phyloP scores from a whole-genome alignment of 1,284 basidiomycete genomes.

The Sanghuangporus sanghuang region DNA sequence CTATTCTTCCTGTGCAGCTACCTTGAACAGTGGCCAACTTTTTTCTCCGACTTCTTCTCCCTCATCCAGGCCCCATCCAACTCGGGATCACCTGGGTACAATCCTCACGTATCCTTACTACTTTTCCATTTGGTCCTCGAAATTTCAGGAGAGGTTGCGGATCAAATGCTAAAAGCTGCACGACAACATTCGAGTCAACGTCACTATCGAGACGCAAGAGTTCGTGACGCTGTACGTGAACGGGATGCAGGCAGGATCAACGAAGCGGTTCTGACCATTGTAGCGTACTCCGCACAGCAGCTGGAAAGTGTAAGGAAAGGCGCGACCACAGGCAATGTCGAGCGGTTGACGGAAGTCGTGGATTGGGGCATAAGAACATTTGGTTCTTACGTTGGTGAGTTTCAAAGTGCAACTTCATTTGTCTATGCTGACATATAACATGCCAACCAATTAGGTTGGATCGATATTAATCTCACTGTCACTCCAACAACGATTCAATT shows the following conservation, averaged over 20 bases:
- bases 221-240: constrained; percentile 87
- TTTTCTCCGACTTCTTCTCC: constrained; percentile 75
- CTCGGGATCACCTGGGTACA: constrained; percentile 48
- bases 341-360: constrained; percentile 72
- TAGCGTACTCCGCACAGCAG: constrained; percentile 68
- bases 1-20: constrained; percentile 93
- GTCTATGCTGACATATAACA: not conserved
- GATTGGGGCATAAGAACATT: constrained; percentile 90
- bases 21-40: constrained; percentile 75
- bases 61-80: constrained; percentile 52
- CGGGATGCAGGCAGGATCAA: constrained; percentile 87
- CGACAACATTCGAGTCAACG: constrained; percentile 65
- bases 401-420: not conserved
- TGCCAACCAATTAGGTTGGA: constrained; percentile 68
- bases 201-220: constrained; percentile 73
- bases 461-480: constrained; percentile 95
- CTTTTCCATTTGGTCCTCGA: constrained; percentile 87
- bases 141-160: constrained; percentile 88
- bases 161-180: constrained; percentile 85
- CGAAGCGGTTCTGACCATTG: constrained; percentile 80
- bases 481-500: constrained; percentile 86
- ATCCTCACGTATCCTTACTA: constrained; percentile 78
- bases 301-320: constrained; percentile 51
- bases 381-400: constrained; percentile 91
- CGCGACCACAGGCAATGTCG: constrained; percentile 35